Percentiles rank a stretch among this genome's conserved stretches.
Evolutionary conservation across 257 asterid genomes (phyloP).

Genomic region (Henckelia pumila): DNA sequence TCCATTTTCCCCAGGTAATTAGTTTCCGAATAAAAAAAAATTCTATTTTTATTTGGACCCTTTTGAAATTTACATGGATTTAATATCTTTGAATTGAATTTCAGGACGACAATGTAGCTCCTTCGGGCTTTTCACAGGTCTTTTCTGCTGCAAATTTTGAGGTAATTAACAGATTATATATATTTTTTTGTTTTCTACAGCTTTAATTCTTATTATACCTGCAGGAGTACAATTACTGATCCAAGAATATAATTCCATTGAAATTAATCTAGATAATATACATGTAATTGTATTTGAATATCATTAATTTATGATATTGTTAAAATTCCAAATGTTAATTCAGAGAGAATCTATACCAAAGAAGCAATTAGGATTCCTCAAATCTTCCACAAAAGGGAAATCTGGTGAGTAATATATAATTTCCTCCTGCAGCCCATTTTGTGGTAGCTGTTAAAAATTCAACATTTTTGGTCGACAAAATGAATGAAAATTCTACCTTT

Average conservation of each 20-base stretch:
- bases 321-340: neutral
- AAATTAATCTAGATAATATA: neutral
- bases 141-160: conserved; percentile 45
- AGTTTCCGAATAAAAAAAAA: neutral
- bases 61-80: neutral
- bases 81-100: conserved; percentile 9
- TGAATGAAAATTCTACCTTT: neutral
- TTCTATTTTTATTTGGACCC: neutral
- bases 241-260: neutral
- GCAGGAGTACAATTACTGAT: too few relatives aligned
- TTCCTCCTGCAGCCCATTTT: neutral
- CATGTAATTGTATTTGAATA: neutral
- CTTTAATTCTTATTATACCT: neutral
- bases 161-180: conserved; percentile 44
- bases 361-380: conserved; percentile 56
- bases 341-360: conserved; percentile 67
- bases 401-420: conserved; percentile 40
- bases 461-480: neutral
- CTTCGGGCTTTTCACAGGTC: conserved; percentile 33
- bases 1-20: conserved; percentile 54
- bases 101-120: conserved; percentile 53
- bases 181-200: too few relatives aligned
- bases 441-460: neutral
- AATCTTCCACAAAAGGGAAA: conserved; percentile 49
- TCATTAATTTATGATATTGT: neutral